These are phyloP conservation scores for Paecilomyces dactylethromorphus DNA, from an alignment of 2,329 filamentous ascomycete species.

Conservation along the genomic window DNA sequence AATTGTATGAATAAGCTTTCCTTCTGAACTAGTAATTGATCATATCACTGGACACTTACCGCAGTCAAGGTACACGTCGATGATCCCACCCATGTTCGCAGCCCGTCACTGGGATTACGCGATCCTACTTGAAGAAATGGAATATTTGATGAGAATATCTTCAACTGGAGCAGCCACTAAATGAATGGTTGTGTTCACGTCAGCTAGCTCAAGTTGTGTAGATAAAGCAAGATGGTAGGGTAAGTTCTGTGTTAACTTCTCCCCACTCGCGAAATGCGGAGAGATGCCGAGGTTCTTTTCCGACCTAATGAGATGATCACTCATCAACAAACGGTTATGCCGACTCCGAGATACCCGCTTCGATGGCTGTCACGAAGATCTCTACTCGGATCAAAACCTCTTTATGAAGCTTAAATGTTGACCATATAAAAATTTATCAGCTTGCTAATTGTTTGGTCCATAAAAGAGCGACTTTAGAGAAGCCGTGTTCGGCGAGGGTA, in stretches of 20 bases:
- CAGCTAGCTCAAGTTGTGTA: background rate
- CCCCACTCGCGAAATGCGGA: background rate
- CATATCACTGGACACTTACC: slow-evolving; percentile 40
- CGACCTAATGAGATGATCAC: background rate
- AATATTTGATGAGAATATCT: background rate
- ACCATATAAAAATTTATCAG: background rate
- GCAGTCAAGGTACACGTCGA: slow-evolving; percentile 62
- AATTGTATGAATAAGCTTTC: background rate
- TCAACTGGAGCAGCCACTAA: background rate
- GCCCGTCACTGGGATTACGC: background rate
- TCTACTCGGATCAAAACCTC: background rate
- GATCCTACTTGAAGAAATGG: background rate
- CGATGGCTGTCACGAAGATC: background rate
- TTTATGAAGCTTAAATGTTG: background rate
- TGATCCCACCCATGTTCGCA: slow-evolving; percentile 50
- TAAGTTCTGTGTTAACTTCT: background rate
- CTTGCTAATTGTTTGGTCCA: background rate
- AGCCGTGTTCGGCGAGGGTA: background rate
- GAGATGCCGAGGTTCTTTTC: background rate
- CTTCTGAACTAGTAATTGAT: background rate
- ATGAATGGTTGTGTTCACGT: background rate
- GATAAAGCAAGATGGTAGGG: no score
- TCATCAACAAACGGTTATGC: background rate
- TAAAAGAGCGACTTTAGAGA: background rate
- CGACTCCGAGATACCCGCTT: background rate